Evolutionary conservation across 352 stramenopile genomes (phyloP).

Genomic region (Globisporangium cederbergense): DNA sequence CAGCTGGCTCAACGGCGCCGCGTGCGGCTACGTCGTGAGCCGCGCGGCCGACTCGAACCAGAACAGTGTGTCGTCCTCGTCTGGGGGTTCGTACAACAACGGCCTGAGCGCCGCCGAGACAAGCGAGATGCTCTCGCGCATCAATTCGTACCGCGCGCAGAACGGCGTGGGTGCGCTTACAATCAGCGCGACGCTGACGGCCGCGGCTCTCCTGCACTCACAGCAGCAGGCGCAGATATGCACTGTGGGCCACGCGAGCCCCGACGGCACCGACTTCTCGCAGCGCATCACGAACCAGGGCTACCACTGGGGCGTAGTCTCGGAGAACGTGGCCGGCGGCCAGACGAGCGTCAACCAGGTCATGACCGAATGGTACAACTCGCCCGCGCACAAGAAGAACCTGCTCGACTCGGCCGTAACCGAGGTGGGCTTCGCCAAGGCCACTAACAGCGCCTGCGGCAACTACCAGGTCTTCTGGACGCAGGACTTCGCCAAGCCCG

Average conservation of each 20-base stretch:
- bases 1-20: slow-evolving; percentile 21
- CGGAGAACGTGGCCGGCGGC: slow-evolving; percentile 48
- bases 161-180: slow-evolving; percentile 30
- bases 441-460: slow-evolving; percentile 9
- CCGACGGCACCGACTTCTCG: slow-evolving; percentile 32
- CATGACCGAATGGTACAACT: slow-evolving; percentile 51
- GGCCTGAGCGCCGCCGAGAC: slow-evolving; percentile 16
- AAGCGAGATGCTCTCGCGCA: slow-evolving; percentile 39
- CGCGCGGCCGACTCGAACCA: slow-evolving; percentile 21
- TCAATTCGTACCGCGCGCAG: slow-evolving; percentile 51
- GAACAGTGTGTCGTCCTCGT: not conserved
- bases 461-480: slow-evolving; percentile 17
- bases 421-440: slow-evolving; percentile 16
- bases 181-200: slow-evolving; percentile 32
- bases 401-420: slow-evolving; percentile 27
- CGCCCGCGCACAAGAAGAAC: slow-evolving; percentile 30
- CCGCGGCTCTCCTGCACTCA: slow-evolving; percentile 36
- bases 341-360: slow-evolving; percentile 30
- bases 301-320: slow-evolving; percentile 35
- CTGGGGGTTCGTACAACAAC: not conserved
- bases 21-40: slow-evolving; percentile 36
- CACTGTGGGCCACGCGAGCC: slow-evolving; percentile 39
- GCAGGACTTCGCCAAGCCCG: slow-evolving; percentile 16
- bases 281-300: slow-evolving; percentile 36
- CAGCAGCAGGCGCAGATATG: slow-evolving; percentile 35